Evolutionary conservation across 208 protist genomes (phyloP), one percentile per base, ranked within the genome.

Genomic region (Acanthamoeba triangularis): DNA sequence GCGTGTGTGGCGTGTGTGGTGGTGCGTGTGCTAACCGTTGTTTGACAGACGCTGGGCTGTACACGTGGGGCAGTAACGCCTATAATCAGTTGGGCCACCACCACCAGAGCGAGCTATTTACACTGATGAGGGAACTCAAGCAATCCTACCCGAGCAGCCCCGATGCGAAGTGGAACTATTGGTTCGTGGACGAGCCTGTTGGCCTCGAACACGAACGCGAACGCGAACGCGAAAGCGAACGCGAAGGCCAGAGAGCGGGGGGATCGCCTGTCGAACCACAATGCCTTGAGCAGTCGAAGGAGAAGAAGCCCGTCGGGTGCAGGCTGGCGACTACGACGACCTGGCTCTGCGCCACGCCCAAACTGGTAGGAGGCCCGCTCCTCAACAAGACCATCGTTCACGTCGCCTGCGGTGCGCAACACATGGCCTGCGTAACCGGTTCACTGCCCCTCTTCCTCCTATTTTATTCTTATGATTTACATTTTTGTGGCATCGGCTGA

Each of bases 351-450:
- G 23, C 37, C 41, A 28, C 8, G 44, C 74, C 74, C 37, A 44
- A n/a, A 37, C 35, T 84, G 37, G 74, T 84, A 7, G 74, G 35
- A 11, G 74, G 74, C 25, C 74, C 74, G 35, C 35, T 84, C 7
- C 7, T 13, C 5, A 23, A n/a, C 35, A 44, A 49, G 74, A 28
- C 25, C 8, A 49, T 84, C 25, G 74, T 84, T 23, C 74, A 84
- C 35, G 33, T 84, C 18, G 74, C 74, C 44, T 84, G 74, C 74
- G 74, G 74, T 37, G 35, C 74, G 37, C 33, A 52, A 0, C 74
- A 84, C 74, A 84, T 84, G 74, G 74, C 74, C 37, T 84, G 74
- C 25, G 74, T 84, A 1, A 84, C 74, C 8, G 37, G 72, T 80
- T 11, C 25, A 11, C 49, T 54, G 7, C 3, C n/a, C n/a, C 7